A percentile compares a stretch with the other conserved stretches of the same genome.
phyloP scores from a whole-genome alignment of 331 rosid species.

The Malus hybrid region DNA sequence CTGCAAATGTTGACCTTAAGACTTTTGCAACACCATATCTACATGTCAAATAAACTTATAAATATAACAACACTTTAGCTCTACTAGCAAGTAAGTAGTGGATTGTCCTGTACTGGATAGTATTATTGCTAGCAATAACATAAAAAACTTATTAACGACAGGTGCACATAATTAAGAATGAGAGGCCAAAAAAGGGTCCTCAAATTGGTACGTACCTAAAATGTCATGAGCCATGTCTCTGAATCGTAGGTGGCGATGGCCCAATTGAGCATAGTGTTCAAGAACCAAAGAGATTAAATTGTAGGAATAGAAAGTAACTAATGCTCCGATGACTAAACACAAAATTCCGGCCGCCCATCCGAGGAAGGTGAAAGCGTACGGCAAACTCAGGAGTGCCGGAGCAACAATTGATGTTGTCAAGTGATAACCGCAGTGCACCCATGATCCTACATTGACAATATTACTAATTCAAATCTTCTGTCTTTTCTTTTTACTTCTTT shows the following conservation, averaged over 20 bases:
- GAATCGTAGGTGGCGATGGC: constrained; percentile 64
- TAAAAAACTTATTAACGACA: too few species aligned
- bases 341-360: constrained; percentile 75
- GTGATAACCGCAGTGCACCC: constrained; percentile 84
- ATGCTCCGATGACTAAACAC: constrained; percentile 43
- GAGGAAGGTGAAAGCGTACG: constrained; percentile 58
- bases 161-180: too few species aligned
- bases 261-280: constrained; percentile 60
- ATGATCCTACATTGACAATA: constrained; percentile 46
- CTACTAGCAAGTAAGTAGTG: too few species aligned
- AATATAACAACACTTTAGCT: too few species aligned
- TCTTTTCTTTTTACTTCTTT: too few species aligned
- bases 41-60: too few species aligned
- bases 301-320: constrained; percentile 67
- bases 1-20: too few species aligned
- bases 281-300: constrained; percentile 58
- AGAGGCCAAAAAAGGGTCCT: not conserved
- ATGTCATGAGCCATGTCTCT: constrained; percentile 69
- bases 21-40: too few species aligned
- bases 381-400: constrained; percentile 66
- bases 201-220: constrained; percentile 32
- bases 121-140: too few species aligned
- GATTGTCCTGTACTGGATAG: too few species aligned
- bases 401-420: constrained; percentile 76
- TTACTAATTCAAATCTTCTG: not conserved